Conservation (phyloP, 306 rosid species). For the Castanea sativa region DNA sequence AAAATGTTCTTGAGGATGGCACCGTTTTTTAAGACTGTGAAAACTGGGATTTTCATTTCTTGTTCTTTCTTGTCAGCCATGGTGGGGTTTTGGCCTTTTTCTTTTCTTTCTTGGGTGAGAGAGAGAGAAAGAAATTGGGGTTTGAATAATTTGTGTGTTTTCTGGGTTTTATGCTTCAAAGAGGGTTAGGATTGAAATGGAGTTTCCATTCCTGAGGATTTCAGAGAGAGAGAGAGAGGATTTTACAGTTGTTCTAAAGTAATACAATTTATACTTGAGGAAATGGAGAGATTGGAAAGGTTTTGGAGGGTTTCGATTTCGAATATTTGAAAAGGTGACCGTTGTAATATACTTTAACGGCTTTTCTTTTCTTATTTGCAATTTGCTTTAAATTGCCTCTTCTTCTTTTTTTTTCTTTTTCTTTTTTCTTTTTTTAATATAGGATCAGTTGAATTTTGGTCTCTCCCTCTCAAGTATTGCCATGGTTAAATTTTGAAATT, state of each 20-base stretch:
- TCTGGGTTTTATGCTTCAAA: neutral
- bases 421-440: neutral
- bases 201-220: neutral
- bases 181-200: too few species aligned
- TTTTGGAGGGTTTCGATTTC: neutral
- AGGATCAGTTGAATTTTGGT: too few species aligned
- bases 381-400: neutral
- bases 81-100: neutral
- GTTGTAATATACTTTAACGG: slow-evolving; percentile 16
- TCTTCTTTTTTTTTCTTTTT: neutral
- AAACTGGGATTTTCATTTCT: slow-evolving; percentile 53
- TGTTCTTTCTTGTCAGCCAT: slow-evolving; percentile 38
- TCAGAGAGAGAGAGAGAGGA: neutral
- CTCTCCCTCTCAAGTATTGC: too few species aligned
- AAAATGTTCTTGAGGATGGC: slow-evolving; percentile 71
- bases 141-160: neutral
- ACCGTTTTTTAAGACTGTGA: slow-evolving; percentile 74
- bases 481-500: too few species aligned
- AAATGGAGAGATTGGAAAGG: neutral
- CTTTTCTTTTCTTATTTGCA: neutral
- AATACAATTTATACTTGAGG: neutral
- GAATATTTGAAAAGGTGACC: slow-evolving; percentile 29
- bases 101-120: neutral
- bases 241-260: neutral
- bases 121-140: neutral